phyloP scores from a whole-genome alignment of 2,329 filamentous ascomycete genomes.

The Penicillium brevicompactum region DNA sequence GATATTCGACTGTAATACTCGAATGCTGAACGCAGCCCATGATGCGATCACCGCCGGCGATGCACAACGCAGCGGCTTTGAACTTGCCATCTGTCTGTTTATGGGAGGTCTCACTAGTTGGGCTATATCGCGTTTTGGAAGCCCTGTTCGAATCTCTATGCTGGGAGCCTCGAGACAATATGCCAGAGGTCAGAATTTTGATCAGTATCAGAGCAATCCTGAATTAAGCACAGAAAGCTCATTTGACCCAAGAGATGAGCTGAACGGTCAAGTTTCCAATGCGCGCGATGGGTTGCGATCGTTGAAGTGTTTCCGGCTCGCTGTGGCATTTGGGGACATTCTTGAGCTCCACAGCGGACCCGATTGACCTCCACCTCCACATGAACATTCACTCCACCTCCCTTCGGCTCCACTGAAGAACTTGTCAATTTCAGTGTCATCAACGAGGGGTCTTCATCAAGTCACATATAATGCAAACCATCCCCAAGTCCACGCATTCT shows the following conservation, averaged over 20 bases:
- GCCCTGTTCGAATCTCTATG: not conserved
- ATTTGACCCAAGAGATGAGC: not conserved
- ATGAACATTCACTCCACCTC: not conserved
- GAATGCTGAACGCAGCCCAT: not conserved
- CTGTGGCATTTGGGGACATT: not conserved
- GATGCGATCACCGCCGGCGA: not conserved
- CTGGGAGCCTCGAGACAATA: not conserved
- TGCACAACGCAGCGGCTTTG: not conserved
- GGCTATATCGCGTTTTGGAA: not conserved
- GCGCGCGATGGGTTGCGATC: not conserved
- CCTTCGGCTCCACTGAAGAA: not conserved
- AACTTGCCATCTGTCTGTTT: not conserved
- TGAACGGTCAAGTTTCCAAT: not conserved
- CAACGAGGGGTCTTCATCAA: not conserved
- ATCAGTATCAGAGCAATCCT: not conserved
- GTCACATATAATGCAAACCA: not conserved
- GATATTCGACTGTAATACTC: not conserved
- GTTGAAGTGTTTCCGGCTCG: not conserved
- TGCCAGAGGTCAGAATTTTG: not conserved
- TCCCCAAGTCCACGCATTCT: not conserved
- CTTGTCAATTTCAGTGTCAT: not conserved
- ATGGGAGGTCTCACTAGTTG: not conserved
- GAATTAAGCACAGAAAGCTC: not conserved
- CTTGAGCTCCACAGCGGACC: not conserved
- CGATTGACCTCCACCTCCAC: conserved; percentile 1